phyloP scores from a whole-genome alignment of 352 stramenopile species.

The Phytophthora sansomeana region DNA sequence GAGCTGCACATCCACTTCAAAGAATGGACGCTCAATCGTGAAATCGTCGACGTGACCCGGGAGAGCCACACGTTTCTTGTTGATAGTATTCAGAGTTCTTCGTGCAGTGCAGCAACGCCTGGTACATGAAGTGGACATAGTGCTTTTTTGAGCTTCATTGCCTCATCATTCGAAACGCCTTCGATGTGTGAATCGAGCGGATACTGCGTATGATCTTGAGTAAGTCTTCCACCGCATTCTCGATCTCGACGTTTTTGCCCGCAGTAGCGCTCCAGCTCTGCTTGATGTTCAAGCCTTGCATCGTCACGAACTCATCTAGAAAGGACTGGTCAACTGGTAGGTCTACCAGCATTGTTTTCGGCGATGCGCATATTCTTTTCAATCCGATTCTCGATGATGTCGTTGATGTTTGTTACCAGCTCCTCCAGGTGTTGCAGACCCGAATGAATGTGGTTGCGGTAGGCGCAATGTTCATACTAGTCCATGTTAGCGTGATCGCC shows the following conservation, averaged over 20 bases:
- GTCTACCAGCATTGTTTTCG: slow-evolving; percentile 97
- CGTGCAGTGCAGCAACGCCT: slow-evolving; percentile 96
- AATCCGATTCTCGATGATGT: slow-evolving; percentile 99
- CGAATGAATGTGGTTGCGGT: slow-evolving; percentile 94
- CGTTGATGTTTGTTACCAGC: slow-evolving; percentile 98
- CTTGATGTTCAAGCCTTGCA: slow-evolving; percentile 96
- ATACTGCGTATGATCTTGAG: slow-evolving; percentile 97
- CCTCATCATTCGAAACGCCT: slow-evolving; percentile 92
- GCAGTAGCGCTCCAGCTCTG: slow-evolving; percentile 91
- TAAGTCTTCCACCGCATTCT: slow-evolving; percentile 98
- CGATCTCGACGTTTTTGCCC: slow-evolving; percentile 98
- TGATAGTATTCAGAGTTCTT: slow-evolving; percentile 99
- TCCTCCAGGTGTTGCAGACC: slow-evolving; percentile 97
- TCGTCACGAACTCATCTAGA: slow-evolving; percentile 98
- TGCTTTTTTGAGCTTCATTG: slow-evolving; percentile 97
- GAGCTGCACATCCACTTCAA: slow-evolving; percentile 98
- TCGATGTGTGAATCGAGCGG: slow-evolving; percentile 97
- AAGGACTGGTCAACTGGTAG: slow-evolving; percentile 96
- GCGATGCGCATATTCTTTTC: slow-evolving; percentile 99
- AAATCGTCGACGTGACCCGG: slow-evolving; percentile 90
- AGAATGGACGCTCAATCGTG: slow-evolving; percentile 96
- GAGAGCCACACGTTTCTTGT: slow-evolving; percentile 98
- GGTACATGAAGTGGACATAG: slow-evolving; percentile 99
- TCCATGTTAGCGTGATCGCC: slow-evolving; percentile 99
- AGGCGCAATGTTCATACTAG: slow-evolving; percentile 99